Evolutionary conservation across 1,284 basidiomycete species (phyloP), one percentile per base, ranked within the genome.

Genomic region (Flammula alnicola): DNA sequence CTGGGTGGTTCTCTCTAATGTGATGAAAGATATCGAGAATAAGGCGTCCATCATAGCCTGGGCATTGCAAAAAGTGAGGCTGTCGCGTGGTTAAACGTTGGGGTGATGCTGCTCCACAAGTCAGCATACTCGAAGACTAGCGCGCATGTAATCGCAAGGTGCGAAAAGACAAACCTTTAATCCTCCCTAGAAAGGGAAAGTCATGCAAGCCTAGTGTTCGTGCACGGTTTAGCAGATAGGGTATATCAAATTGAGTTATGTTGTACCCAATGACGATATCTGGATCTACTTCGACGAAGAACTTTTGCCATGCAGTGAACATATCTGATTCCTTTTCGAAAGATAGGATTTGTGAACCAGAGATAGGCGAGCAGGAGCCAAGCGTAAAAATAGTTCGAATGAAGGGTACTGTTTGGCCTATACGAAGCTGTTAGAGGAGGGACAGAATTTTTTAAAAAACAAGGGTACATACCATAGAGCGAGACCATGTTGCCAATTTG

Each of bases 401-500:
- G 70, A 94, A 95, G 0, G 93, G 93, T 48, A 86, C 83, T 19
- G 71, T 73, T 57, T 93, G 91, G 56, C 91, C 92, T 90, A 57
- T n/a, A n/a, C 19, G 14, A 5, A 7, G 32, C 10, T 35, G 26
- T 22, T 22, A 38, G 4, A 46, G 33, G 17, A 14, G 37, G 14
- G 23, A 6, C 3, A 25, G 4, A 25, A 19, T 23, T 32, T 5
- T 9, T 3, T 22, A 20, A 16, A 23, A 27, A 10, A 25, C 6
- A 17, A 17, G 20, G 17, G 19, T 33, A 50, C 36, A 5, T 52
- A 88, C 92, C 92, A 76, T 94, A 91, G 1, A 83, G 76, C 10
- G 92, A 93, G 1, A 95, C 91, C 91, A 95, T 94, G 63, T 90
- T 93, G 3, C 92, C 93, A 49, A 96, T 95, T 62, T 96, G 93